Evolutionary conservation across 2,329 filamentous ascomycete species (phyloP).

Genomic region (Aspergillus ochraceoroseus): DNA sequence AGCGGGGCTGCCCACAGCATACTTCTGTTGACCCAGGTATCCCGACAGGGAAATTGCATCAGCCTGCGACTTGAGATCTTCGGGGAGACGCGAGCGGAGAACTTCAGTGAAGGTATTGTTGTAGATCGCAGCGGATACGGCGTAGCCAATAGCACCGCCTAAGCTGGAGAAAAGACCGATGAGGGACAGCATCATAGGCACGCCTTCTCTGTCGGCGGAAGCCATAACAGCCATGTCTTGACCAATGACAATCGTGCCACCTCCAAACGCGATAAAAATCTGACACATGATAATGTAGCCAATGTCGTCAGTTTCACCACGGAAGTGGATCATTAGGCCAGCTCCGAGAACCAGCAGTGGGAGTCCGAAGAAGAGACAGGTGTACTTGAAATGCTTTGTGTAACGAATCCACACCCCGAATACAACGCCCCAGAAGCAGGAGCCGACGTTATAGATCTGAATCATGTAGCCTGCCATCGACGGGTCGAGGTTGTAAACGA

Average conservation of each 20-base stretch:
- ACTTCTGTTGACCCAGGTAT: slow-evolving; percentile 25
- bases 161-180: slow-evolving; percentile 35
- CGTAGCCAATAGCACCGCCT: slow-evolving; percentile 35
- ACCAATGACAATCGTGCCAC: slow-evolving; percentile 52
- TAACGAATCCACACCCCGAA: slow-evolving; percentile 49
- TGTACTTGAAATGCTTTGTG: slow-evolving; percentile 51
- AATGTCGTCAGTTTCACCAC: slow-evolving; percentile 46
- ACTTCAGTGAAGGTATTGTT: slow-evolving; percentile 51
- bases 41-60: slow-evolving; percentile 25
- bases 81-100: slow-evolving; percentile 31
- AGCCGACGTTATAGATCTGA: slow-evolving; percentile 53
- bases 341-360: slow-evolving; percentile 51
- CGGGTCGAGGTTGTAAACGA: slow-evolving; percentile 47
- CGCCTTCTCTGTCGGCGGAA: slow-evolving; percentile 51
- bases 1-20: slow-evolving; percentile 27
- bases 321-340: slow-evolving; percentile 55
- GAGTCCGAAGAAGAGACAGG: slow-evolving; percentile 49
- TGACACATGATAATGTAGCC: slow-evolving; percentile 54
- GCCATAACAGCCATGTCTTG: slow-evolving; percentile 58
- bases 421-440: slow-evolving; percentile 49
- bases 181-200: slow-evolving; percentile 45
- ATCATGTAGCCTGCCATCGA: slow-evolving; percentile 46
- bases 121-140: slow-evolving; percentile 49
- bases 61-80: slow-evolving; percentile 18
- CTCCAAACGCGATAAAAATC: slow-evolving; percentile 53